Evolutionary conservation across 306 rosid genomes (phyloP).

Genomic region (Malus fusca): DNA sequence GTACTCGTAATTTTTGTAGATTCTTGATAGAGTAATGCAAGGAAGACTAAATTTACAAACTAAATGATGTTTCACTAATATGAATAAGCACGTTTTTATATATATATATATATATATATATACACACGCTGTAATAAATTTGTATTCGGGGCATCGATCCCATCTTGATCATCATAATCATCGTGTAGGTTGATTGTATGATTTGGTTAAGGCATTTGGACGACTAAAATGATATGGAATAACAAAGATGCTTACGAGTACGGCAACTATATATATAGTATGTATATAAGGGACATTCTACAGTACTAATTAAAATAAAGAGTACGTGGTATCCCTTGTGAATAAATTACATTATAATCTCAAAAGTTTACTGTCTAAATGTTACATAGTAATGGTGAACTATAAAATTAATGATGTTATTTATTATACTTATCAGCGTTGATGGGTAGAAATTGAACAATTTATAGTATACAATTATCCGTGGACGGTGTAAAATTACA

Average conservation of each 20-base stretch:
- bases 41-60: too few species aligned
- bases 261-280: too few species aligned
- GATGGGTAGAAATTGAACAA: too few species aligned
- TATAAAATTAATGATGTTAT: too few species aligned
- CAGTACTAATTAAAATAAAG: too few species aligned
- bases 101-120: too few species aligned
- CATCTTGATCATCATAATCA: neutral
- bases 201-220: neutral
- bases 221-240: neutral
- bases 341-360: neutral
- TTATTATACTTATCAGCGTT: too few species aligned
- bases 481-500: neutral
- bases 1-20: neutral
- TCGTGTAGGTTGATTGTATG: neutral
- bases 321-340: too few species aligned
- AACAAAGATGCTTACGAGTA: neutral
- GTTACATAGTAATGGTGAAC: neutral
- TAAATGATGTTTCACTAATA: too few species aligned
- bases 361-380: neutral
- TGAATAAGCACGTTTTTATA: too few species aligned
- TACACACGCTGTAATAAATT: neutral
- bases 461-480: too few species aligned
- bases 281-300: too few species aligned
- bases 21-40: neutral
- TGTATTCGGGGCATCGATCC: neutral